Evolutionary conservation across 805 yeast species (phyloP).

Genomic region (Candida pseudofarinosa): DNA sequence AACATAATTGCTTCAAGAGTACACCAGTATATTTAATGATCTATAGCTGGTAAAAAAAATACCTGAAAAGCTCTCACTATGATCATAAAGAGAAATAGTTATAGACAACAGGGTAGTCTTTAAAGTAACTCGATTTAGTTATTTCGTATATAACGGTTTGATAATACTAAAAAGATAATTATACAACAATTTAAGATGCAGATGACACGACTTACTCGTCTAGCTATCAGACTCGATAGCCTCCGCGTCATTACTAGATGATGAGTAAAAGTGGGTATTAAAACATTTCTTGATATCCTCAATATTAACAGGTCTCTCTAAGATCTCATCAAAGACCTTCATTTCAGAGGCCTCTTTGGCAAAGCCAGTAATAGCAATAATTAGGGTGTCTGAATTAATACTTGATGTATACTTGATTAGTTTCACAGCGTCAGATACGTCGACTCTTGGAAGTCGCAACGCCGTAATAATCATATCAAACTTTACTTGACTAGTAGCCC

Average conservation of each 20-base stretch:
- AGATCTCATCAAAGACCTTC: conserved; percentile 58
- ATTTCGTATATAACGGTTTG: too few species aligned
- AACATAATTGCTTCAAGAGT: too few species aligned
- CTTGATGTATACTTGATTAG: conserved; percentile 72
- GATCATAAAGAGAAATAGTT: too few species aligned
- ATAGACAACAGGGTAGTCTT: too few species aligned
- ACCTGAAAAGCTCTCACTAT: too few species aligned
- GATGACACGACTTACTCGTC: neutral
- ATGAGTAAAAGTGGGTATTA: conserved; percentile 9
- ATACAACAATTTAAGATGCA: neutral
- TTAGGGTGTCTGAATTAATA: conserved; percentile 71
- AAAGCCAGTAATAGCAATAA: conserved; percentile 70
- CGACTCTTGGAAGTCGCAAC: conserved; percentile 59
- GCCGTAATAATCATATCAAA: conserved; percentile 84
- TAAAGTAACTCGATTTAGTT: too few species aligned
- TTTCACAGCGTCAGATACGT: conserved; percentile 72
- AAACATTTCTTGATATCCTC: conserved; percentile 20
- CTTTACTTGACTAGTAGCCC: conserved; percentile 77
- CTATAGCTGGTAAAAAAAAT: too few species aligned
- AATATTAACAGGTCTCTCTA: conserved; percentile 63
- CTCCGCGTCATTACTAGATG: conserved; percentile 15
- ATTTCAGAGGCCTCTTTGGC: conserved; percentile 59
- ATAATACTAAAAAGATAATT: too few species aligned
- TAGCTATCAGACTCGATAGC: conserved; percentile 24
- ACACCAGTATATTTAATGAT: too few species aligned